These are phyloP conservation scores for Coniochaeta hoffmannii DNA, from an alignment of 2,329 filamentous ascomycete genomes.

Conservation along the genomic window DNA sequence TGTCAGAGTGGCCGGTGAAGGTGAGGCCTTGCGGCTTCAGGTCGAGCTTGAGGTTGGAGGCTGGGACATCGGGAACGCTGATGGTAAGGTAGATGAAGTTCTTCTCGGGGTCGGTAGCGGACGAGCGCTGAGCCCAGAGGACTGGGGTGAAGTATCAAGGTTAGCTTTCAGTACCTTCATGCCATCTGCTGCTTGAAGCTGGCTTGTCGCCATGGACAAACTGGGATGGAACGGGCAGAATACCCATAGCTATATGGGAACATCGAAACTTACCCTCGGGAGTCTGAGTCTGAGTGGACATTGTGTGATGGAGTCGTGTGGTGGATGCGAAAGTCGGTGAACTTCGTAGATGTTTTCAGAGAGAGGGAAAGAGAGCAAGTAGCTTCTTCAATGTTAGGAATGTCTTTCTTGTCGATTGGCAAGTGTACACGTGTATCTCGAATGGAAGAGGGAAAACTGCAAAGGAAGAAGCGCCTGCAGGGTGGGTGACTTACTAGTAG, in stretches of 20 bases:
- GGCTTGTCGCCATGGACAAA: neutral
- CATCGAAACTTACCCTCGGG: conserved; percentile 16
- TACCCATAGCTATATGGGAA: neutral
- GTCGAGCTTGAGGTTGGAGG: conserved; percentile 71
- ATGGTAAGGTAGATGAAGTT: conserved; percentile 96
- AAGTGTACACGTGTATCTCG: too few species aligned
- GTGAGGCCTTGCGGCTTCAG: conserved; percentile 68
- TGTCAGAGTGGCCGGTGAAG: conserved; percentile 77
- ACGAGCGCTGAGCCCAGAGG: conserved; percentile 97
- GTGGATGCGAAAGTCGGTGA: neutral
- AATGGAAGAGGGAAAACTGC: neutral
- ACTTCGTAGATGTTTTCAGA: neutral
- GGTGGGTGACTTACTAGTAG: conserved; percentile 9
- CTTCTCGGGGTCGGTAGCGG: conserved; percentile 67
- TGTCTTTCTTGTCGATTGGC: neutral
- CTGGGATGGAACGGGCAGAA: neutral
- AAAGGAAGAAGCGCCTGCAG: conserved; percentile 9
- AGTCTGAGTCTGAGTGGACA: conserved; percentile 9
- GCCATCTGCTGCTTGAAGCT: neutral
- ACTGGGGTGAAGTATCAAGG: conserved; percentile 45
- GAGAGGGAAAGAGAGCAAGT: neutral
- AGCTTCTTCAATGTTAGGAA: neutral
- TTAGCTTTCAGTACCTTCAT: neutral
- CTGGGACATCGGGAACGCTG: conserved; percentile 75
- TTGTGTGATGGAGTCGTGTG: neutral